Conservation (phyloP, 2,329 filamentous ascomycete genomes). For the Coniochaeta hoffmannii region DNA sequence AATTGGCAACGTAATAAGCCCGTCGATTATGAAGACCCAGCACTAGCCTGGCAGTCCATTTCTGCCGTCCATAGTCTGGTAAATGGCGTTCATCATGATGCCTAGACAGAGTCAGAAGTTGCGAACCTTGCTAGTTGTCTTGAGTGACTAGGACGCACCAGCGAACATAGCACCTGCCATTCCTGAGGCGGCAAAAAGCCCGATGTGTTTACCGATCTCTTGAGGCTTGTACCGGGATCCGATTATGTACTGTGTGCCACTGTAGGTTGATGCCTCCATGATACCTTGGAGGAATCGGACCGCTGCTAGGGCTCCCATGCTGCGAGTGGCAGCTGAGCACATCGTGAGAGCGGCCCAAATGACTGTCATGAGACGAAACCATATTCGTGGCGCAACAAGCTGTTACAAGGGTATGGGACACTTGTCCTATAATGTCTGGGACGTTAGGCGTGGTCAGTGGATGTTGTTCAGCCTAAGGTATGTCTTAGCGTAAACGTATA, state of each 20-base stretch:
- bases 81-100: conserved; percentile 51
- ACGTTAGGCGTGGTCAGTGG: neutral
- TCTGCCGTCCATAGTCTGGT: conserved; percentile 35
- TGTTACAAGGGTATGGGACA: conserved; percentile 55
- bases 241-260: conserved; percentile 51
- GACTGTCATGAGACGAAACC: conserved; percentile 57
- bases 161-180: conserved; percentile 46
- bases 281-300: conserved; percentile 51
- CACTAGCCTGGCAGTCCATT: conserved; percentile 47
- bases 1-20: conserved; percentile 48
- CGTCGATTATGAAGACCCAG: conserved; percentile 45
- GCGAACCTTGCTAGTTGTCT: too few species aligned
- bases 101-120: conserved; percentile 21
- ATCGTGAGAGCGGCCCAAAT: conserved; percentile 59
- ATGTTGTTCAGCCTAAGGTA: too few species aligned
- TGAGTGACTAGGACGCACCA: too few species aligned
- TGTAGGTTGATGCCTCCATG: conserved; percentile 49
- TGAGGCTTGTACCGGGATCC: conserved; percentile 53
- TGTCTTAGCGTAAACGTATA: too few species aligned
- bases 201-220: conserved; percentile 55
- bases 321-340: conserved; percentile 45
- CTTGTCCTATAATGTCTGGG: conserved; percentile 45
- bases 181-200: conserved; percentile 53
- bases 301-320: conserved; percentile 48
- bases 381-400: conserved; percentile 55